phyloP scores from a whole-genome alignment of 2,329 filamentous ascomycete species.

The Delphinella strobiligena region DNA sequence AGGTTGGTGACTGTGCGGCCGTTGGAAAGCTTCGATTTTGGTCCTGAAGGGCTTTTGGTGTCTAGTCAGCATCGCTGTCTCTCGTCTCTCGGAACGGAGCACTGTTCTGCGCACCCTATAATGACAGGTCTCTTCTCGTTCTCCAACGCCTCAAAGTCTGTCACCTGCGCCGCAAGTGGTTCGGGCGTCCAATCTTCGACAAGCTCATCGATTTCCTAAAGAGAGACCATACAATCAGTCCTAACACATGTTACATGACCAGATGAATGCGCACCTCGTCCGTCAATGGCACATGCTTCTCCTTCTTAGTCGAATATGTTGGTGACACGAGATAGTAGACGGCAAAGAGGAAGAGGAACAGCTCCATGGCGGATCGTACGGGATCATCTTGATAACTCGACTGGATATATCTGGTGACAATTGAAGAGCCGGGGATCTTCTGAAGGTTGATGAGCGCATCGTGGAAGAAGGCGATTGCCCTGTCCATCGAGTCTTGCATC shows the following conservation, averaged over 20 bases:
- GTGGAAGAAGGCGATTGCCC: conserved; percentile 10
- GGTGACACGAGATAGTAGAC: conserved; percentile 85
- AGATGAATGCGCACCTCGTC: too few species aligned
- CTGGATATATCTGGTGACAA: conserved; percentile 87
- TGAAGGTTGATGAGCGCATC: conserved; percentile 50
- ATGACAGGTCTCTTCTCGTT: conserved; percentile 78
- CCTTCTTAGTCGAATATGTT: conserved; percentile 82
- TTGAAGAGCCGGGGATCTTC: conserved; percentile 83
- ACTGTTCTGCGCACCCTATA: conserved; percentile 53
- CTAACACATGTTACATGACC: too few species aligned
- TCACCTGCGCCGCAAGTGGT: conserved; percentile 67
- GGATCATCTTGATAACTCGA: conserved; percentile 98
- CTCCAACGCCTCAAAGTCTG: conserved; percentile 65
- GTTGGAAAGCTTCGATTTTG: conserved; percentile 77
- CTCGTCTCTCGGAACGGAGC: not conserved
- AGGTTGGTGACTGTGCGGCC: conserved; percentile 89
- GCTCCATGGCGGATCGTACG: conserved; percentile 81
- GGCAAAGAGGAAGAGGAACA: conserved; percentile 89
- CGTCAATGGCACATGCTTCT: conserved; percentile 76
- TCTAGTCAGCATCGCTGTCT: conserved; percentile 2
- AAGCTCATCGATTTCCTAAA: conserved; percentile 92
- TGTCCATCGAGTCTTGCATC: conserved; percentile 7
- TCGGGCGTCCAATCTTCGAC: conserved; percentile 96
- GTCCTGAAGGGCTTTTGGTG: conserved; percentile 62
- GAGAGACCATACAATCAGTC: too few species aligned